Percentiles rank a stretch among this genome's conserved stretches.
Evolutionary conservation across 306 rosid genomes (phyloP).

Genomic region (Purshia tridentata): DNA sequence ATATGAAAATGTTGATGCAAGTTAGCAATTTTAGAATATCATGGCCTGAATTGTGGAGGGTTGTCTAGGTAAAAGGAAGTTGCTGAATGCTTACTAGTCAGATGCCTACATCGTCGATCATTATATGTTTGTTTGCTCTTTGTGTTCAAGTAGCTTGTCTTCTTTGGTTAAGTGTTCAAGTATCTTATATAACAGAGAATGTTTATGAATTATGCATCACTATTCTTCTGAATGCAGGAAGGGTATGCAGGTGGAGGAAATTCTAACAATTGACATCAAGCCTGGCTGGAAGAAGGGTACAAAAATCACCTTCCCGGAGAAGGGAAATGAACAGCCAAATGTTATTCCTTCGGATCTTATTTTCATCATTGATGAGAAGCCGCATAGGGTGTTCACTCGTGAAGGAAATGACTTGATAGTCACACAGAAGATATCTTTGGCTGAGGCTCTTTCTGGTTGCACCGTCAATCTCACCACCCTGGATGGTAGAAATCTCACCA

Average conservation of each 20-base stretch:
- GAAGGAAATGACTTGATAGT: constrained; percentile 75
- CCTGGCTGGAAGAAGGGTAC: constrained; percentile 99
- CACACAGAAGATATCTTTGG: constrained; percentile 53
- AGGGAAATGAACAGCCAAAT: constrained; percentile 76
- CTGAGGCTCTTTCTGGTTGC: constrained; percentile 57
- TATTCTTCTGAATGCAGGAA: constrained; percentile 36
- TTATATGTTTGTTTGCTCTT: too few species aligned
- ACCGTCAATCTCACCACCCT: constrained; percentile 57
- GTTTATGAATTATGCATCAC: too few species aligned
- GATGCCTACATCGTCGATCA: too few species aligned
- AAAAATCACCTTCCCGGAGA: constrained; percentile 83
- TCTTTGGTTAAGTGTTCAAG: not conserved
- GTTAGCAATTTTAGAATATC: too few species aligned
- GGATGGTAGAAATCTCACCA: constrained; percentile 66
- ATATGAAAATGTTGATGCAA: too few species aligned
- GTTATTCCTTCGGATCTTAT: constrained; percentile 73
- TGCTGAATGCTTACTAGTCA: too few species aligned
- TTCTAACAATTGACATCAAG: constrained; percentile 71
- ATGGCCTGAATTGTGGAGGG: too few species aligned
- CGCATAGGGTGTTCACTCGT: constrained; percentile 70
- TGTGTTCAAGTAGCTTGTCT: too few species aligned
- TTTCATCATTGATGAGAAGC: constrained; percentile 81
- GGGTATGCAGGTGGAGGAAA: constrained; percentile 72
- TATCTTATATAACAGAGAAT: too few species aligned
- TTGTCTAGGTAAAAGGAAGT: too few species aligned